Evolutionary conservation across 2,329 filamentous ascomycete genomes (phyloP).

Genomic region (Delphinella strobiligena): DNA sequence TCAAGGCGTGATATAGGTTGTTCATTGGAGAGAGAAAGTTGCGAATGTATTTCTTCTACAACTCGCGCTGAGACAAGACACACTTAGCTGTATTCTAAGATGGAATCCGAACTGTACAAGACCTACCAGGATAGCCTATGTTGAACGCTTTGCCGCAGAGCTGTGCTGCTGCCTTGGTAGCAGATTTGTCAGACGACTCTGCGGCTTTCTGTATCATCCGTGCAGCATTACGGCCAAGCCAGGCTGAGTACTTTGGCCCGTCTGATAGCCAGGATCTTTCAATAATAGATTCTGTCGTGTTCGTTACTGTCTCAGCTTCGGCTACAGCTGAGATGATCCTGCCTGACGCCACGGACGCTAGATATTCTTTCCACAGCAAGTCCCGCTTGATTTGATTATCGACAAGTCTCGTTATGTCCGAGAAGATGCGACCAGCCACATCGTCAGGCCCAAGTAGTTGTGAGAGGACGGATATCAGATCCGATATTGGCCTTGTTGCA

Average conservation of each 20-base stretch:
- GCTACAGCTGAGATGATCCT: constrained; percentile 46
- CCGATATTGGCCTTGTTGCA: constrained; percentile 17
- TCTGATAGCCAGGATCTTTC: constrained; percentile 49
- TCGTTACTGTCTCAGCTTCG: constrained; percentile 44
- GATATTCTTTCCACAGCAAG: constrained; percentile 51
- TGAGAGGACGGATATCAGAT: constrained; percentile 32
- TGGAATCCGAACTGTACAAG: not conserved
- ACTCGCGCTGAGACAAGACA: constrained; percentile 1
- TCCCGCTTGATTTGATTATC: constrained; percentile 32
- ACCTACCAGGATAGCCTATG: constrained; percentile 59
- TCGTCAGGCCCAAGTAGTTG: constrained; percentile 31
- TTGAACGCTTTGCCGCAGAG: constrained; percentile 49
- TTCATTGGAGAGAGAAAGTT: not conserved
- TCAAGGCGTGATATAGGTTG: not conserved
- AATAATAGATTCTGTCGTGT: constrained; percentile 11
- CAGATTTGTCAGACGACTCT: constrained; percentile 14
- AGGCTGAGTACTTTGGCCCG: constrained; percentile 52
- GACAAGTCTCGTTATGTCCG: constrained; percentile 29
- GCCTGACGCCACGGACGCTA: constrained; percentile 47
- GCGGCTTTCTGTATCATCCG: constrained; percentile 33
- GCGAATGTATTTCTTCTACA: constrained; percentile 6
- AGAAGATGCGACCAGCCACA: constrained; percentile 32
- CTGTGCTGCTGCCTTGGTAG: constrained; percentile 26
- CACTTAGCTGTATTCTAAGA: constrained; percentile 1
- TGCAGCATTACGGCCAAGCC: constrained; percentile 57